Base-by-base conservation (phyloP, 1,284 basidiomycete genomes). In the Ganoderma sinense region DNA sequence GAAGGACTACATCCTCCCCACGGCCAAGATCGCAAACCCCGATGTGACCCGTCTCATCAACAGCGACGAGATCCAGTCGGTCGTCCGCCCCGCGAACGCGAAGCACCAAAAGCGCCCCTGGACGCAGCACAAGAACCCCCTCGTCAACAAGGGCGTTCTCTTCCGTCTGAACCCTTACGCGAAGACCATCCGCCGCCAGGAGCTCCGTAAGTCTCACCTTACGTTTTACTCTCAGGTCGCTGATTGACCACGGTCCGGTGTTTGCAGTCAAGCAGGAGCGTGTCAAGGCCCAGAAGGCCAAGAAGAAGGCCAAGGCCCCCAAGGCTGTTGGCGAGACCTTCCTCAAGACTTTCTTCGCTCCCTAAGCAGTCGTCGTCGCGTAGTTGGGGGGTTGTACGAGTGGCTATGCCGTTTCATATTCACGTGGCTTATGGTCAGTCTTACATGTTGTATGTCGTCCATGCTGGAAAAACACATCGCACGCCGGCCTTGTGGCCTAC, bases 121-220 rank as follows among this genome's bases (percentile, higher is more conserved):
- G 95, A 97, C 96, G 75, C 97, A 99, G 88, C 97, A 97, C 94
- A 99, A 99, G 94, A 99, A 99, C 90, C 97, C 97, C 69, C 91
- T 98, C 80, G 85, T 91, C 85, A 99, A 99, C 94, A 97, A 95
- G 87, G 94, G 90, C 71, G 88, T 98, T 78, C 91, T 99, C 82
- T 98, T 97, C 96, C 93, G 97, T 79, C 91, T 99, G 85, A 99
- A 99, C 91, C 98, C 98, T 68, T 99, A 99, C 86, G 97, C 97
- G 80, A 98, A 97, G 90, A 94, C 93, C 67, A 84, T 96, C 79
- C 93, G 95, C 82, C 88, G 93, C 79, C 94, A 96, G 81, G 95
- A 97, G 81, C 84, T 97, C 74, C 87, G 92, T 94, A 82, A 69
- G 93, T 92, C 11, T 13, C 45, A 55, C 60, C 48, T 8, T 6